Base-by-base conservation (phyloP, 306 rosid species). In the Medicago ruthenica region DNA sequence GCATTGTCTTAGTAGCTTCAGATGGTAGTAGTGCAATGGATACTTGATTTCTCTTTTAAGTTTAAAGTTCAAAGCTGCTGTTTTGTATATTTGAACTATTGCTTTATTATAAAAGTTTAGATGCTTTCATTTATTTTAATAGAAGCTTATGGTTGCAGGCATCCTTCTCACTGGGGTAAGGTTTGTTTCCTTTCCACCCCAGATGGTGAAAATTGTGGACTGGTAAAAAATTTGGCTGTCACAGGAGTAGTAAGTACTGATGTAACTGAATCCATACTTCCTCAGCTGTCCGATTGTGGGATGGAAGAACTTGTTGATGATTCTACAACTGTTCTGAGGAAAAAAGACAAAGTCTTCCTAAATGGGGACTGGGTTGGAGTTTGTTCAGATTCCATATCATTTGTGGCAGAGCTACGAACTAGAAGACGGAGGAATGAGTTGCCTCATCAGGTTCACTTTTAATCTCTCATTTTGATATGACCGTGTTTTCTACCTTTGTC, bases 81-180 rank as follows among this genome's bases (percentile, higher is more conserved):
- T 51, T 42, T 75, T 48, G 9, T 79, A 76, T 64, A 39, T 34
- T 36, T 79, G 58, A 9, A 12, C 27, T 24, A 4, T 67, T 37
- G 80, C 22, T 50, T 54, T 16, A 44, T 62, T 62, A 58, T 45
- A 21, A 20, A 21, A 3, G 9, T 55, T 54, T 54, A 54, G 3
- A 59, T 22, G 65, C 50, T 51, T 70, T 64, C 53, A 17, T 45
- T 61, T 71, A 71, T 76, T 59, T 77, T 82, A 58, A 75, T 76
- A 6, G 61, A 76, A 71, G 71, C 58, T 84, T 88, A 8, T 71
- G 67, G 67, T 40, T 87, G 85, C 92, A 96, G 99, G 86, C 99
- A 96, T 86, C 98, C 99, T 80, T 96, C 99, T 60, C 99, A 92
- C 77, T 96, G 98, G 99, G 99, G 99, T 5, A 92, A 89, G 84